These are phyloP conservation scores for Alternaria novae-zelandiae DNA, from an alignment of 2,329 filamentous ascomycete species.

Conservation along the genomic window DNA sequence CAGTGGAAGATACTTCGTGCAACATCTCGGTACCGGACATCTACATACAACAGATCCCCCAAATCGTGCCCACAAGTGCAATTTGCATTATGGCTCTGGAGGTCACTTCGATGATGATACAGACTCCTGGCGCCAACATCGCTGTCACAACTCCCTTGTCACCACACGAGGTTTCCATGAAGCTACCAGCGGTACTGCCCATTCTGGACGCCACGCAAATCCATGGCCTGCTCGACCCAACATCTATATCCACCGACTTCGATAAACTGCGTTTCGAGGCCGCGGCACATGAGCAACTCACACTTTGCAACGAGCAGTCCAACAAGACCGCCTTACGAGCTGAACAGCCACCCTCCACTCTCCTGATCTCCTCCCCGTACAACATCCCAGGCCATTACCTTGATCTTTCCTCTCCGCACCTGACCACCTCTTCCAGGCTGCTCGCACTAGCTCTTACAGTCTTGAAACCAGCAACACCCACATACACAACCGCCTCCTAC, in stretches of 20 bases:
- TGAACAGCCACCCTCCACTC: constrained; percentile 12
- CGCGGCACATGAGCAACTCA: constrained; percentile 38
- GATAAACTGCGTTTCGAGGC: constrained; percentile 43
- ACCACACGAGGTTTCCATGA: not conserved
- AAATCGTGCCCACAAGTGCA: not conserved
- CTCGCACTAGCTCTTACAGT: constrained; percentile 73
- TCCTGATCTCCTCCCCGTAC: constrained; percentile 78
- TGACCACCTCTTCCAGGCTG: constrained; percentile 70
- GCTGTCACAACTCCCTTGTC: not conserved
- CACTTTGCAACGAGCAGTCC: not conserved
- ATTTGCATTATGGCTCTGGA: not conserved
- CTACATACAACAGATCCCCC: not conserved
- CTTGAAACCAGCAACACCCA: constrained; percentile 66
- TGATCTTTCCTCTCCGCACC: constrained; percentile 63
- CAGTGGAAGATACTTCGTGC: not conserved
- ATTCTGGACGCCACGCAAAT: not conserved
- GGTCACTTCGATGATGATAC: not conserved
- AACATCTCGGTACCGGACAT: not conserved
- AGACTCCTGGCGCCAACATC: not conserved
- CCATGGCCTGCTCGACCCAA: constrained; percentile 28
- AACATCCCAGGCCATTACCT: constrained; percentile 73
- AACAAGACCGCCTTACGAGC: not conserved
- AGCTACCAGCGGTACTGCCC: not conserved
- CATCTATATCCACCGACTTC: constrained; percentile 38
- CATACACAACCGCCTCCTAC: constrained; percentile 82